Evolutionary conservation across 371 early-diverging fungal species (phyloP), one percentile per base, ranked within the genome.

Genomic region (Lichtheimia ramosa): DNA sequence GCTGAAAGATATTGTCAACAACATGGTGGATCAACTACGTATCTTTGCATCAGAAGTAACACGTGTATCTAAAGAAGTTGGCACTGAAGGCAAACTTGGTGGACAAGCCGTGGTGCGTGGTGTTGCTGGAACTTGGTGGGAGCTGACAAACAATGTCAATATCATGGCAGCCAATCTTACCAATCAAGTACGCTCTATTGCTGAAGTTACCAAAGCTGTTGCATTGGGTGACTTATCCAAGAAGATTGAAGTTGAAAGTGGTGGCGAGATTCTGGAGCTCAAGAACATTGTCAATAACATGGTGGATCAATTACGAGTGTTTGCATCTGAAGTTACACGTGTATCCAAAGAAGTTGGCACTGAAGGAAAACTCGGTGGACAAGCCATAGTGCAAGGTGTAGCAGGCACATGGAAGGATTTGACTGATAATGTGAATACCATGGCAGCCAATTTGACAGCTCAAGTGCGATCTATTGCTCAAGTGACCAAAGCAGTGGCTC

Each of bases 391-490:
- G 52, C 23, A 58, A 41, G 75, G 70, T 48, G 82, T 85, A 1
- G 84, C 73, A 18, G 84, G 84, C 8, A 71, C 65, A 3, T 84
- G 84, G 84, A 70, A 65, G 40, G 77, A 79, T 43, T 67, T 84
- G 15, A 84, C 84, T 0, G 75, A 75, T 24, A 81, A 78, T 51
- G 81, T 81, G 46, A 81, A 78, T 61, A 63, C 56, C 16, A 81
- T 81, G 81, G 81, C 81, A 5, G 58, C 71, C n/a, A 81, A 81
- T 46, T 52, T 81, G 39, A 81, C 79, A 1, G 69, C 71, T 4
- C 81, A 81, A 56, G 81, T 87, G 7, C 74, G 87, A 20, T 80
- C 84, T 1, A 79, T 81, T 55, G 82, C 82, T 15, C 39, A 74
- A 20, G 78, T 82, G 24, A 79, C 80, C 10, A 73, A 75, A 3